These are phyloP conservation scores for Colletotrichum camelliae DNA, from an alignment of 2,329 filamentous ascomycete genomes.

Conservation along the genomic window DNA sequence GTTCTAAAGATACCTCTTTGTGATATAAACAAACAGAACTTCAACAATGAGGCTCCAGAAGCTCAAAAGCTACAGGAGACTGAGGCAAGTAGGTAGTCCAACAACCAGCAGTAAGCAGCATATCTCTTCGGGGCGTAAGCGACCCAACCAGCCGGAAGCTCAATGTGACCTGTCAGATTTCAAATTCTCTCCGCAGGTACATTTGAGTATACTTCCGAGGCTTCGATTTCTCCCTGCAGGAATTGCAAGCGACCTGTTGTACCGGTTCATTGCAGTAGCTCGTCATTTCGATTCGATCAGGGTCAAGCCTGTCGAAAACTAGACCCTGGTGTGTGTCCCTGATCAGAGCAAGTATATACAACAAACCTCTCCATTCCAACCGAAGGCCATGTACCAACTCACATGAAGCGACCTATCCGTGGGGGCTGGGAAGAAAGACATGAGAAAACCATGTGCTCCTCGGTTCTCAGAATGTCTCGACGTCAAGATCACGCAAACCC, in stretches of 20 bases:
- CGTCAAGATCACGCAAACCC: background rate
- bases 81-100: background rate
- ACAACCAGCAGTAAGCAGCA: background rate
- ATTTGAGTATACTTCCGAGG: background rate
- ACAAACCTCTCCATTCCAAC: background rate
- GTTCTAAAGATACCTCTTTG: background rate
- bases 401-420: background rate
- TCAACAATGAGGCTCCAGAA: background rate
- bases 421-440: background rate
- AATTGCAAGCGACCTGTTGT: fast-evolving
- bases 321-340: background rate
- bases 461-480: background rate
- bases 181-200: background rate
- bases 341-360: background rate
- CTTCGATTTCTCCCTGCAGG: background rate
- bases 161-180: background rate
- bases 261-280: background rate
- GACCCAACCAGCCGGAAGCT: background rate
- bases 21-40: background rate
- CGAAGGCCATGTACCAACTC: background rate
- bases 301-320: background rate
- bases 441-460: background rate
- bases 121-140: background rate
- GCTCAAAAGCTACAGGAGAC: background rate
- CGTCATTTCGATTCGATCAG: background rate